Conservation (phyloP, 2,329 filamentous ascomycete genomes). For the Fusarium temperatum region DNA sequence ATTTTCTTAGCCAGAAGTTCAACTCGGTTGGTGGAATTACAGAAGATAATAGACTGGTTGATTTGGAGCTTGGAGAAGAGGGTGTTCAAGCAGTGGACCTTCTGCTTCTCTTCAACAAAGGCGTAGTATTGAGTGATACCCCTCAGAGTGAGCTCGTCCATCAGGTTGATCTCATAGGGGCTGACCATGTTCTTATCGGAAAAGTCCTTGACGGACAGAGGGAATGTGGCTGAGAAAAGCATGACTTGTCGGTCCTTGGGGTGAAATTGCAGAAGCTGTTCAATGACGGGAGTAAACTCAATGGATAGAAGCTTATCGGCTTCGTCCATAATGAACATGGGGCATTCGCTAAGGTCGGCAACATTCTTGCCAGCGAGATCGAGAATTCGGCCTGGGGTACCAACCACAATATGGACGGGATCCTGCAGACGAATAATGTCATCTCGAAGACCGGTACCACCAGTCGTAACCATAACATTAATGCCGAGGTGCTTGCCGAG, state of each 20-base stretch:
- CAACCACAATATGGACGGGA: conserved; percentile 95
- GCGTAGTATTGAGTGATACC: conserved; percentile 99
- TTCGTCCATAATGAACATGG: conserved; percentile 99
- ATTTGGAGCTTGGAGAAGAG: conserved; percentile 99
- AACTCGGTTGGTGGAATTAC: conserved; percentile 98
- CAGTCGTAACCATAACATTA: conserved; percentile 99
- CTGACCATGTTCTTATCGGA: conserved; percentile 97
- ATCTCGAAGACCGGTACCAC: conserved; percentile 92
- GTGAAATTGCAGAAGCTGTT: conserved; percentile 93
- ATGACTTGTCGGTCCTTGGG: conserved; percentile 98
- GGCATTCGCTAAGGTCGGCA: conserved; percentile 93
- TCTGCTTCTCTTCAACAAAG: conserved; percentile 99
- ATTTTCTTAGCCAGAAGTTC: conserved; percentile 99
- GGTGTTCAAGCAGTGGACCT: conserved; percentile 98
- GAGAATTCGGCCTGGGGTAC: conserved; percentile 94
- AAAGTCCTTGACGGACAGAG: conserved; percentile 95
- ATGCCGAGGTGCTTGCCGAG: conserved; percentile 96
- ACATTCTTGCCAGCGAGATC: conserved; percentile 97
- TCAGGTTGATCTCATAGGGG: conserved; percentile 98
- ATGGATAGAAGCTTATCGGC: conserved; percentile 96
- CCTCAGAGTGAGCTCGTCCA: conserved; percentile 97
- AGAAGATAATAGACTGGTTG: conserved; percentile 99
- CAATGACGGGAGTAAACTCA: conserved; percentile 97
- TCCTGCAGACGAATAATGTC: conserved; percentile 96
- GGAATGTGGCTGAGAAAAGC: conserved; percentile 99